Evolutionary conservation across 441 rosid species (phyloP).

Genomic region (Macaranga tanarius): DNA sequence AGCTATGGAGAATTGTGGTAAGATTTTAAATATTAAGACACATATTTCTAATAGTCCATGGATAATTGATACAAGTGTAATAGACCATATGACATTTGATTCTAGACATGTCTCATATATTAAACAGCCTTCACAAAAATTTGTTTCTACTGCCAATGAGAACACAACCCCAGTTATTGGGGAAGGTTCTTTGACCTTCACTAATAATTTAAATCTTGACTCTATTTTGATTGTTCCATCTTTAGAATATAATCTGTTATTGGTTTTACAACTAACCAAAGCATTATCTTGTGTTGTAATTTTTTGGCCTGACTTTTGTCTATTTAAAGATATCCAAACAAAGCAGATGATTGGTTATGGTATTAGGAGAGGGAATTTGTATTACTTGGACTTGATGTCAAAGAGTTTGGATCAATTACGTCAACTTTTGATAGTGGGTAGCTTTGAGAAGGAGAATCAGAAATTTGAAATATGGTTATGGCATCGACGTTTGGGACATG

Average conservation of each 20-base stretch:
- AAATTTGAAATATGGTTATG: background rate
- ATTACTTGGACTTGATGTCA: background rate
- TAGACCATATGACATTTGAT: slow-evolving; percentile 13
- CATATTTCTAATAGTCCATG: background rate
- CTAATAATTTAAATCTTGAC: background rate
- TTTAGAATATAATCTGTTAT: background rate
- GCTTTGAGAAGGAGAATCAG: background rate
- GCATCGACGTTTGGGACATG: background rate
- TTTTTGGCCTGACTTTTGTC: slow-evolving; percentile 10
- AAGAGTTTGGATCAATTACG: background rate
- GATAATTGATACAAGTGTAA: slow-evolving; percentile 8
- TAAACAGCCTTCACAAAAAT: background rate
- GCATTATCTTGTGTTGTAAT: slow-evolving; percentile 1
- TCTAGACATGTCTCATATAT: background rate
- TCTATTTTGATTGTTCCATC: slow-evolving; percentile 1
- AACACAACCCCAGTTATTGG: background rate
- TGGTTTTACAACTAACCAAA: background rate
- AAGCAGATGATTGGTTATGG: slow-evolving; percentile 11
- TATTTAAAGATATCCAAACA: slow-evolving; percentile 6
- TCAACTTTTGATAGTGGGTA: background rate
- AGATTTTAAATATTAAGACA: slow-evolving; percentile 1
- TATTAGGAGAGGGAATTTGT: slow-evolving; percentile 7
- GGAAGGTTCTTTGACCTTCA: background rate
- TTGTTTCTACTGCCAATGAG: background rate
- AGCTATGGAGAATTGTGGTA: background rate